Evolutionary conservation across 345 rosid species (phyloP), one percentile per base, ranked within the genome.

Genomic region (Aquilaria sinensis): DNA sequence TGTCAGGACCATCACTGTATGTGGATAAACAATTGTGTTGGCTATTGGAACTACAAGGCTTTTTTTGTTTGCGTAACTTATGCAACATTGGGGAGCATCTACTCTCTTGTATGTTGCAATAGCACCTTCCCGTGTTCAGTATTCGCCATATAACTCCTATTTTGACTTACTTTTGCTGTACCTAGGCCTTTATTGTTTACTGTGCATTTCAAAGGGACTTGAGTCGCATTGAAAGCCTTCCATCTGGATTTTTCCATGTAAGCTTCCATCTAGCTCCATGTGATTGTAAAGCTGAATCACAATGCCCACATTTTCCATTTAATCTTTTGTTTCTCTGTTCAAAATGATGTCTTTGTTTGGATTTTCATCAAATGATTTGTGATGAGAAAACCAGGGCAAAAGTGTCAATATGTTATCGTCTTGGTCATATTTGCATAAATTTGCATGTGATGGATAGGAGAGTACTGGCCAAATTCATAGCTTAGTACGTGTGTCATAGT

Each of bases 21-120:
- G 65, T 93, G 98, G 98, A 85, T 85, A 72, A 90, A 86, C 63
- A 90, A 93, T 68, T 90, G 98, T 72, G 90, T 93, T 72, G 98
- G 98, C 57, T 83, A 83, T 65, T 71, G 82, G 77, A 93, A 90
- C 89, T 93, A 93, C 64, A 93, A 93, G 71, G 87, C 86, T 58
- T 90, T 86, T 82, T 86, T 90, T 58, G 23, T 73, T 65, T 85
- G 90, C 55, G 75, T 86, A 74, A 67, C 81, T 66, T 79, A 76
- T 67, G 85, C 89, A 58, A 81, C 92, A 31, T 13, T 77, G n/a
- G 87, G 81, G 60, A 79, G 82, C 81, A 62, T 82, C 70, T 78
- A 92, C 65, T 87, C 96, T n/a, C 56, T 61, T 47, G 98, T 89
- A 82, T 48, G 80, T 57, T 53, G 67, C 31, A 8, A 75, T 51